Evolutionary conservation across 305 asterid genomes (phyloP), one percentile per base, ranked within the genome.

Genomic region (Salvia sclarea): DNA sequence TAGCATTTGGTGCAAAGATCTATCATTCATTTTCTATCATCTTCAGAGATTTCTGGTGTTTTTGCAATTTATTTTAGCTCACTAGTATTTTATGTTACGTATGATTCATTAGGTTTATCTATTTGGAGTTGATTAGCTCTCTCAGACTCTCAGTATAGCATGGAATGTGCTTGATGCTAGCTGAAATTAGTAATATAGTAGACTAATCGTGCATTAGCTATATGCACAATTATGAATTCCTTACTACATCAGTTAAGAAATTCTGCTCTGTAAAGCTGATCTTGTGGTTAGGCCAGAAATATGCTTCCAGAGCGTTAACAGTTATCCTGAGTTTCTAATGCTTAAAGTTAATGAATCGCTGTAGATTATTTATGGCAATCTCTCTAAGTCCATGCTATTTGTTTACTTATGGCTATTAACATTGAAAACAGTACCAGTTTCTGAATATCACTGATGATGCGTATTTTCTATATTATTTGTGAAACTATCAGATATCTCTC

Each of bases 401-500:
- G 30, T 64, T 31, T 49, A 35, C 50, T 35, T 24, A 9, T 62
- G 43, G 58, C 47, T 24, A 40, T 33, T 55, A 11, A 45, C 31
- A 48, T 56, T 62, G 25, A 31, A 57, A 55, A 59, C 66, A 43
- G 41, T 17, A 70, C 7, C 35, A 59, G 20, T 18, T 70, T 66
- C 30, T 16, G 52, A 64, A 50, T 45, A 61, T 18, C 10, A 40
- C 45, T 67, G 45, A 24, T 16, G 40, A 24, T 48, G 52, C 64
- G 64, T 54, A 28, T 25, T 59, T 69, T 25, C 52, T 55, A 48
- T 44, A 31, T 47, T 18, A 14, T 66, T 44, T 70, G 65, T 71
- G 68, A 45, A 28, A 71, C 66, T 74, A 25, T 68, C 94, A 87
- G 97, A 83, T 69, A 88, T 94, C 72, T 83, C 91, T 70, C 95